phyloP scores from a whole-genome alignment of 495 filamentous ascomycete species.

The Staphylotrichum longicolle region DNA sequence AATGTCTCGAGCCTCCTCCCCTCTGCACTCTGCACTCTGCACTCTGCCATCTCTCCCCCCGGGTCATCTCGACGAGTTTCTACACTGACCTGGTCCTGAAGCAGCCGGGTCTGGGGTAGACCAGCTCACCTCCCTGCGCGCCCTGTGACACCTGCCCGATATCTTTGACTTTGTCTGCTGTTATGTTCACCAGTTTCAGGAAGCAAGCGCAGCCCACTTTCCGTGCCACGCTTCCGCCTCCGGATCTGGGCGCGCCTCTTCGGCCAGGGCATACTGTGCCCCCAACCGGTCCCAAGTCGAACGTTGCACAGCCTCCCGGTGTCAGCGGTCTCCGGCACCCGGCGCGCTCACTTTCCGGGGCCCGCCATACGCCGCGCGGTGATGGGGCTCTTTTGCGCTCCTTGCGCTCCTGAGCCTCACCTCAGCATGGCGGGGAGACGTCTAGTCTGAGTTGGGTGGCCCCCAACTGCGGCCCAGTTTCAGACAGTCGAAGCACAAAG shows the following conservation, averaged over 20 bases:
- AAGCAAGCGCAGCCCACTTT: neutral
- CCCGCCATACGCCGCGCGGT: neutral
- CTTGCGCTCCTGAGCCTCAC: neutral
- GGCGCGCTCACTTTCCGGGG: neutral
- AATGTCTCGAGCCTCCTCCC: conserved; percentile 16
- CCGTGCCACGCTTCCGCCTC: conserved; percentile 9
- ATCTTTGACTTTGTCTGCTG: neutral
- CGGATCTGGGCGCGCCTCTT: neutral
- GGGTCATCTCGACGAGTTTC: neutral
- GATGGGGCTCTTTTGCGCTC: neutral
- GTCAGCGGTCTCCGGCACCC: neutral
- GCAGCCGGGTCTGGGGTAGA: conserved; percentile 8
- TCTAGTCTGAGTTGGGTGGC: neutral
- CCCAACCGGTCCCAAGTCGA: neutral
- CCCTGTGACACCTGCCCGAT: conserved; percentile 16
- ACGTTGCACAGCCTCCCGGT: conserved; percentile 1
- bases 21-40: neutral
- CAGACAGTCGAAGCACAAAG: neutral
- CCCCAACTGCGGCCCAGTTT: neutral
- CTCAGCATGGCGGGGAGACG: neutral
- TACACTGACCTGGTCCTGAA: neutral
- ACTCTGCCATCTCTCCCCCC: neutral
- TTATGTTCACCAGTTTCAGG: conserved; percentile 10
- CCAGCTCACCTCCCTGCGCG: neutral
- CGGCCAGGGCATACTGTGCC: neutral